phyloP scores from a whole-genome alignment of 805 yeast genomes.

The Tanozyma kutaoensis region DNA sequence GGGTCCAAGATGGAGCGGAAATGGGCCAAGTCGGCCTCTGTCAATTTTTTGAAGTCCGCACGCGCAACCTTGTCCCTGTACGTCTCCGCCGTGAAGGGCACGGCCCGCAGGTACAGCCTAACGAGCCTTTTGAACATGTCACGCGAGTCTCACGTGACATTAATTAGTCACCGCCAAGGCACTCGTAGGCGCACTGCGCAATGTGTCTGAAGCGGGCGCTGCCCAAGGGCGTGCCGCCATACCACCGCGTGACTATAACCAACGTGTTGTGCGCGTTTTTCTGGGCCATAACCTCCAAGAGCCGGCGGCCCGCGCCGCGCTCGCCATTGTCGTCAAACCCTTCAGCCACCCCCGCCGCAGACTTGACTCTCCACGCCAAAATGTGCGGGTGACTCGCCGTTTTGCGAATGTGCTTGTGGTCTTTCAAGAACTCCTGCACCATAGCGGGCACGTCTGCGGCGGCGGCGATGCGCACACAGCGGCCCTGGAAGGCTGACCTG shows the following conservation, averaged over 20 bases:
- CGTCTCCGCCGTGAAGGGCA: conserved; percentile 54
- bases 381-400: conserved; percentile 60
- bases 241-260: conserved; percentile 69
- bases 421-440: conserved; percentile 25
- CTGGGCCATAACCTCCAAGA: conserved; percentile 39
- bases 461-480: conserved; percentile 28
- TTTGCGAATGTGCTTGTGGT: conserved; percentile 35
- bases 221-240: conserved; percentile 68
- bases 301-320: conserved; percentile 53
- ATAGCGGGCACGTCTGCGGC: conserved; percentile 29
- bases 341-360: conserved; percentile 22
- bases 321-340: conserved; percentile 66
- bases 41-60: conserved; percentile 36
- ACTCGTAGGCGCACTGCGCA: conserved; percentile 29
- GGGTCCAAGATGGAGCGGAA: conserved; percentile 51
- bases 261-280: conserved; percentile 38
- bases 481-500: conserved; percentile 59
- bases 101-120: too few relatives aligned
- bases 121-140: too few relatives aligned
- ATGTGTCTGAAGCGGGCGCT: conserved; percentile 60
- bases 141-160: too few relatives aligned
- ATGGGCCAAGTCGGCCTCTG: conserved; percentile 39
- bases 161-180: too few relatives aligned
- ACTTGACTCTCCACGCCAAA: conserved; percentile 47
- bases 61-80: conserved; percentile 51